phyloP scores from a whole-genome alignment of 139 green algal species.

The Micractinium sp. region DNA sequence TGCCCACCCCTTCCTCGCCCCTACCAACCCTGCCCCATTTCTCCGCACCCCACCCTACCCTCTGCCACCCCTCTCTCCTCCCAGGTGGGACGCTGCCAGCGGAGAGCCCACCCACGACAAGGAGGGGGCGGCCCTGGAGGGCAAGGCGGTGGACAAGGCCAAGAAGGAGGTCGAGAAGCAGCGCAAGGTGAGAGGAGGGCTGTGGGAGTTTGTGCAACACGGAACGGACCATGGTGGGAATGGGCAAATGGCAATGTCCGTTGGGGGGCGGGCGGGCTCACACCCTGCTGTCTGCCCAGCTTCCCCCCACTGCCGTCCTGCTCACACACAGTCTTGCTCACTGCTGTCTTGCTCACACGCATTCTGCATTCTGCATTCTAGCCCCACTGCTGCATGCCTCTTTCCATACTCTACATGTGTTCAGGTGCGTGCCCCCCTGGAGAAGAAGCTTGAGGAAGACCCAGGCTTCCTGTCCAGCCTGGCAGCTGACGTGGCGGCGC shows the following conservation, averaged over 20 bases:
- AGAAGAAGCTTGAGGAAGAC: slow-evolving; percentile 45
- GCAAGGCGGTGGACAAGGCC: slow-evolving; percentile 79
- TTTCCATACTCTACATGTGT: no score
- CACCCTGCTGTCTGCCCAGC: no score
- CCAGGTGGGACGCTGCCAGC: slow-evolving; percentile 65
- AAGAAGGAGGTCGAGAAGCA: slow-evolving; percentile 84
- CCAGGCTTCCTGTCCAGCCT: slow-evolving; percentile 26
- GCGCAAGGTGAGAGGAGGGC: not conserved
- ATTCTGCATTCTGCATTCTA: not conserved
- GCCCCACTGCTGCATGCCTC: not conserved
- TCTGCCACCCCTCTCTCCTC: not conserved
- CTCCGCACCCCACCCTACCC: not conserved
- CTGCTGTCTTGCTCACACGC: no score
- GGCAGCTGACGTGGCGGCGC: slow-evolving; percentile 11
- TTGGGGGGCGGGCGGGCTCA: no score
- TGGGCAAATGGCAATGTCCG: not conserved
- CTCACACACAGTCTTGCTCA: no score
- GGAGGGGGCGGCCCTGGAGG: slow-evolving; percentile 78
- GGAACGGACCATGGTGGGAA: not conserved
- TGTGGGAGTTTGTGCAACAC: no score
- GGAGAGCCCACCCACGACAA: slow-evolving; percentile 85
- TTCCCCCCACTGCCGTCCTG: no score
- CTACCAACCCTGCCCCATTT: not conserved
- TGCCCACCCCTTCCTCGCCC: slow-evolving; percentile 2
- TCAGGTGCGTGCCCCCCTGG: slow-evolving; percentile 33